phyloP scores from a whole-genome alignment of 2,329 filamentous ascomycete species.

The Zymoseptoria pseudotritici region DNA sequence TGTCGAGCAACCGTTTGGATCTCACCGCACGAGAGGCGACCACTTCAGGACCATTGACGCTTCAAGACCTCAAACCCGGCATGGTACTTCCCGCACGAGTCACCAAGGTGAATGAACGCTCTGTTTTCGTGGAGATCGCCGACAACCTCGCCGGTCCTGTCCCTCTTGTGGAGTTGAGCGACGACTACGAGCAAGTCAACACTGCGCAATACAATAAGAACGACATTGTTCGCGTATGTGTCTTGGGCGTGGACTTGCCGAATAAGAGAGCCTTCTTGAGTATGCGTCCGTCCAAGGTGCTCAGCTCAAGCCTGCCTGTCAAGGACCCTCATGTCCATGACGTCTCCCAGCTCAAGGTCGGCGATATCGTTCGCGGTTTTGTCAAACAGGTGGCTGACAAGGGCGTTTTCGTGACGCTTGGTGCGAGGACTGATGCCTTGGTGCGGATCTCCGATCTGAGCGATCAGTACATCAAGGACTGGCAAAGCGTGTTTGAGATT shows the following conservation, averaged over 20 bases:
- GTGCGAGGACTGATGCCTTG: constrained; percentile 71
- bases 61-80: constrained; percentile 66
- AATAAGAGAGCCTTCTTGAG: constrained; percentile 84
- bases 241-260: constrained; percentile 68
- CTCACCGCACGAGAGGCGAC: constrained; percentile 42
- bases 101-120: constrained; percentile 76
- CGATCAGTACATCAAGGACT: constrained; percentile 87
- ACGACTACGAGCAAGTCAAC: constrained; percentile 77
- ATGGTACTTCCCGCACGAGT: constrained; percentile 77
- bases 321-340: constrained; percentile 72
- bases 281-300: constrained; percentile 74
- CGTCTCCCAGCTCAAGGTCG: constrained; percentile 62
- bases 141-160: constrained; percentile 72
- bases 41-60: constrained; percentile 51
- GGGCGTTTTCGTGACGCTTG: constrained; percentile 78
- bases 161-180: constrained; percentile 72
- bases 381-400: constrained; percentile 84
- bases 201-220: constrained; percentile 71
- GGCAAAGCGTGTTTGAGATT: constrained; percentile 81
- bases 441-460: constrained; percentile 84
- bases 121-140: constrained; percentile 78
- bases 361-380: constrained; percentile 82
- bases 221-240: constrained; percentile 78
- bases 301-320: constrained; percentile 76
- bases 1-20: constrained; percentile 67